Evolutionary conservation across 2,329 filamentous ascomycete genomes (phyloP), one percentile per base, ranked within the genome.

Genomic region (Sclerotinia trifoliorum): DNA sequence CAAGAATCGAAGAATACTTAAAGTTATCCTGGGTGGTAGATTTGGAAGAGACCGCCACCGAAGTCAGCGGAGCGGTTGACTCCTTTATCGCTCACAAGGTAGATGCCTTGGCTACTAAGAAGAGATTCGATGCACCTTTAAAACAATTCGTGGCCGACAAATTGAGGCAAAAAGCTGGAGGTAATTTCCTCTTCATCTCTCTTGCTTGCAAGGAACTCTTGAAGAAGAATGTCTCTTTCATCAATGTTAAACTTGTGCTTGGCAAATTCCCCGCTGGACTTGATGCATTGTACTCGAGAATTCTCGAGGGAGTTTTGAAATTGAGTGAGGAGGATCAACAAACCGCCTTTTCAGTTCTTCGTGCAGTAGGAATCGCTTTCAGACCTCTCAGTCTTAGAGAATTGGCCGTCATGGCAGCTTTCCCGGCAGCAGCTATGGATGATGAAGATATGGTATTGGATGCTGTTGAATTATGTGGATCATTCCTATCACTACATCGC

Each of bases 181-280:
- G 51, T 29, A 68, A 68, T 1, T 67, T 63, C 15, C 65, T 67
- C 15, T 67, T 62, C 48, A 32, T 67, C 24, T 67, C 65, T 17
- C 65, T 67, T 44, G 65, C 65, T 24, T 67, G 65, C 65, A 67
- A 67, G 21, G 65, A 67, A 35, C 65, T 67, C 17, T 52, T 35
- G 13, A 68, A 68, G 24, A 64, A 56, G 49, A 64, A 65, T 6
- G 66, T 68, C 15, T 56, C 49, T 11, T 68, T 46, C 42, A 68
- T 68, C 42, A 68, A 68, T 24, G 26, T 65, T 21, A 68, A 64
- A 24, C 66, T 68, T 51, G 66, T 68, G 4, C 35, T 68, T 13
- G 51, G 51, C 29, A 68, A 68, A 46, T 55, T 68, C 7, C 60
- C 66, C 3, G 24, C 51, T 11, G 60, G 66, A n/a, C 66, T 68